Conservation (phyloP, 345 rosid species). For the Lumnitzera racemosa region DNA sequence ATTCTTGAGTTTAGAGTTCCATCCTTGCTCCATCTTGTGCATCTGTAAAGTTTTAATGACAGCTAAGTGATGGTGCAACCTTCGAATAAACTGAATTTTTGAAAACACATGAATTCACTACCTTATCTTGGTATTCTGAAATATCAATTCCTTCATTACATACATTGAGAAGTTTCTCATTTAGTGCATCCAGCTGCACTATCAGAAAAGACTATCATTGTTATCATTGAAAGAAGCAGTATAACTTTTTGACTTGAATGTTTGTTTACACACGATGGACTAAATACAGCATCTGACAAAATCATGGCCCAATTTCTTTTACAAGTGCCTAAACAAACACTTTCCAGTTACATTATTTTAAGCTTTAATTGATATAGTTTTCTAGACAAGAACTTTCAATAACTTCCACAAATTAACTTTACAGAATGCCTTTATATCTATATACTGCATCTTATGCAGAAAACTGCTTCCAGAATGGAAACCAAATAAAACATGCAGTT, state of each 20-base stretch:
- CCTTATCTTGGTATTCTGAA: constrained; percentile 23
- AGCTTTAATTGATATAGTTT: too few relatives aligned
- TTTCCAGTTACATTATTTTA: neutral
- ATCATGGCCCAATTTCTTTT: too few relatives aligned
- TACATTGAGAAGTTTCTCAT: constrained; percentile 53
- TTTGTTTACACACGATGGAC: too few relatives aligned
- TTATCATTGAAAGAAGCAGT: neutral
- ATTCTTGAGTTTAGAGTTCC: constrained; percentile 17
- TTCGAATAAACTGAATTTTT: neutral
- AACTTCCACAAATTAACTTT: too few relatives aligned
- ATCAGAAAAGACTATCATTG: constrained; percentile 2
- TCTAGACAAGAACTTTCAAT: too few relatives aligned
- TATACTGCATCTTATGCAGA: too few relatives aligned
- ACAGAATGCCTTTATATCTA: too few relatives aligned
- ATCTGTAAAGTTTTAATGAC: constrained; percentile 16
- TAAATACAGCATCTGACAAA: too few relatives aligned
- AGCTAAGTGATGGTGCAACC: constrained; percentile 2
- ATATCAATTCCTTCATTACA: constrained; percentile 19
- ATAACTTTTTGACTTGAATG: too few relatives aligned
- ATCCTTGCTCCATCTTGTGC: constrained; percentile 25
- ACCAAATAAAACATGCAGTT: too few relatives aligned
- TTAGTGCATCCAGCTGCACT: constrained; percentile 72
- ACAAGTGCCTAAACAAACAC: too few relatives aligned
- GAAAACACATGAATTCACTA: constrained; percentile 10
- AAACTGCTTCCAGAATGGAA: too few relatives aligned